Percentiles rank a stretch among this genome's conserved stretches.
phyloP scores from a whole-genome alignment of 768 basidiomycete genomes.

The Naganishia antarctica region DNA sequence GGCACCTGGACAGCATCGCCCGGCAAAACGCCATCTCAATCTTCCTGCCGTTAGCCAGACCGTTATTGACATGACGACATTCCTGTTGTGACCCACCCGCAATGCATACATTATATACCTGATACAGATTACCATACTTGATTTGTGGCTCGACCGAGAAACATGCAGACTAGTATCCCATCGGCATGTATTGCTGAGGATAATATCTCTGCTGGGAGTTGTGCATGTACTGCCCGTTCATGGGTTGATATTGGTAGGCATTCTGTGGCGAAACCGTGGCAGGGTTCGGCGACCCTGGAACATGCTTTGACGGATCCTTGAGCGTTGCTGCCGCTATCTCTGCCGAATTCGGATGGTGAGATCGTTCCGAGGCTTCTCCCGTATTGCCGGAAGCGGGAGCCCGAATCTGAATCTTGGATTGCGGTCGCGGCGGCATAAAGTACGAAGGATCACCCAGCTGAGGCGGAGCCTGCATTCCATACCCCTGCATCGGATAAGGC shows the following conservation, averaged over 20 bases:
- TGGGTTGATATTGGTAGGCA: conserved; percentile 19
- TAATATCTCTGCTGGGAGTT: conserved; percentile 17
- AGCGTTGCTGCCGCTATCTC: background rate
- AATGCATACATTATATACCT: conserved; percentile 8
- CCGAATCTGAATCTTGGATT: conserved; percentile 26
- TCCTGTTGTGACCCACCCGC: too few species aligned
- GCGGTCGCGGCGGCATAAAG: conserved; percentile 29
- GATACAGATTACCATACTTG: background rate
- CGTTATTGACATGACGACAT: too few species aligned
- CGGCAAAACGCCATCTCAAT: too few species aligned
- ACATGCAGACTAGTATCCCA: conserved; percentile 10
- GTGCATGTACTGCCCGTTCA: conserved; percentile 18
- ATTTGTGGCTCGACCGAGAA: too few species aligned
- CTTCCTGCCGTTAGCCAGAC: too few species aligned
- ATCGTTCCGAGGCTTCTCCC: background rate
- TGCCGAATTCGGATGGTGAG: conserved; percentile 3
- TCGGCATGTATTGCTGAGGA: conserved; percentile 20
- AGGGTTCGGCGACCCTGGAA: conserved; percentile 1
- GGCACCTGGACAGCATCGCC: too few species aligned
- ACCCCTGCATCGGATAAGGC: conserved; percentile 3
- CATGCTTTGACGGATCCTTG: conserved; percentile 19
- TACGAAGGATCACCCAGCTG: conserved; percentile 22
- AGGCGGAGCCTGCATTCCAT: conserved; percentile 3
- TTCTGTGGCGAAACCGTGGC: conserved; percentile 13
- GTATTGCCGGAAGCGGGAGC: conserved; percentile 20